Percentiles rank a stretch among this genome's conserved stretches.
Conservation (phyloP, 1,139 yeast genomes). For the Saccharomyces hybrid region DNA sequence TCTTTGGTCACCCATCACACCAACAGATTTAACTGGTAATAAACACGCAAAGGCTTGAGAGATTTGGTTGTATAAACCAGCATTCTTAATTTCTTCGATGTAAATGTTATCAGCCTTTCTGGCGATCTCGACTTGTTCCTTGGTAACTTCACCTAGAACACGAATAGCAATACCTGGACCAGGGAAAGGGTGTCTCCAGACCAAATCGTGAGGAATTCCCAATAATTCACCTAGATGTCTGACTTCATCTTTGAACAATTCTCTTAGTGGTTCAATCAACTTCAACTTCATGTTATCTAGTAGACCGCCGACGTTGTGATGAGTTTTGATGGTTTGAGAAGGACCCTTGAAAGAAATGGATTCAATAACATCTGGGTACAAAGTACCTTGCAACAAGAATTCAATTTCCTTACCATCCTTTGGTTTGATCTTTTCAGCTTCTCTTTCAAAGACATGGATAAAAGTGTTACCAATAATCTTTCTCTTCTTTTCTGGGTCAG, state of each 20-base stretch:
- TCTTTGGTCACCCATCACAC: conserved; percentile 99
- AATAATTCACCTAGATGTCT: conserved; percentile 89
- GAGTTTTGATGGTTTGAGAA: conserved; percentile 97
- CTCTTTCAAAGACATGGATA: conserved; percentile 34
- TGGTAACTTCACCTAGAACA: conserved; percentile 93
- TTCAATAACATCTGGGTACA: not conserved
- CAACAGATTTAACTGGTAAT: conserved; percentile 95
- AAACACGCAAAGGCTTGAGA: conserved; percentile 97
- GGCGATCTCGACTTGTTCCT: conserved; percentile 87
- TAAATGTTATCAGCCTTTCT: conserved; percentile 94
- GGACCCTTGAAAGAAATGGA: conserved; percentile 56
- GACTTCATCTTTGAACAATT: conserved; percentile 96
- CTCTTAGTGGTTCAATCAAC: conserved; percentile 96
- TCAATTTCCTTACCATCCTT: conserved; percentile 85
- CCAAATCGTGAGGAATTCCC: conserved; percentile 94
- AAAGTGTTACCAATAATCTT: conserved; percentile 97
- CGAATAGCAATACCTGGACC: conserved; percentile 99
- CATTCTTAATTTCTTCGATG: conserved; percentile 89
- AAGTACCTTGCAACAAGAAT: conserved; percentile 76
- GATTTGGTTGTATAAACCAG: conserved; percentile 86
- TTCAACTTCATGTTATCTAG: conserved; percentile 96
- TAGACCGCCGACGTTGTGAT: conserved; percentile 97
- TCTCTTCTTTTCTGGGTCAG: conserved; percentile 98
- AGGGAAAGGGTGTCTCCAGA: conserved; percentile 99
- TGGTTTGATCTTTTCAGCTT: conserved; percentile 76